These are phyloP conservation scores for Ustulina deusta DNA, from an alignment of 2,329 filamentous ascomycete genomes.

Conservation along the genomic window DNA sequence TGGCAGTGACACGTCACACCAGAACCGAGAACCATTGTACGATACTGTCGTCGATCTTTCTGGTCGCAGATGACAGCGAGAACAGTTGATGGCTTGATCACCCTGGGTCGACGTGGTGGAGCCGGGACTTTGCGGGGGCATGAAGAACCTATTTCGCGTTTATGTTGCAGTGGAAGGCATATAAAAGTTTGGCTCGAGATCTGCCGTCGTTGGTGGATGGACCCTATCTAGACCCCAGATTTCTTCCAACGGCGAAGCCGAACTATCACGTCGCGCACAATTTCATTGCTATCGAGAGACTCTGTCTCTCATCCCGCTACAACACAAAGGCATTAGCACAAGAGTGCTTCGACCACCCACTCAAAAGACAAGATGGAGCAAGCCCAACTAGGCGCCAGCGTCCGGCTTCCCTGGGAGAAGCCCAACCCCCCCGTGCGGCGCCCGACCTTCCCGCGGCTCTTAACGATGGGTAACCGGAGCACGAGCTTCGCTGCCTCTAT, in stretches of 20 bases:
- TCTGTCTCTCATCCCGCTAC: neutral
- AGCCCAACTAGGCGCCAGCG: slow-evolving; percentile 8
- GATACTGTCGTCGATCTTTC: neutral
- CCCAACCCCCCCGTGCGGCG: slow-evolving; percentile 7
- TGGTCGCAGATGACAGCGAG: neutral
- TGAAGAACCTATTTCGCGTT: neutral
- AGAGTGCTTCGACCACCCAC: neutral
- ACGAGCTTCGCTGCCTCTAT: neutral
- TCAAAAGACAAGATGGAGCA: slow-evolving; percentile 12
- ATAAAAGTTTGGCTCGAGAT: slow-evolving; percentile 9
- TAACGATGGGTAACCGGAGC: neutral
- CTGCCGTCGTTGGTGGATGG: neutral
- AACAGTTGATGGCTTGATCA: neutral
- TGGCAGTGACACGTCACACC: neutral
- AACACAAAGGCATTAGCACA: too few relatives aligned
- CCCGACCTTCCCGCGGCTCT: slow-evolving; percentile 6
- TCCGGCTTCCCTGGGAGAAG: slow-evolving; percentile 12
- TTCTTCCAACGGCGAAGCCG: neutral
- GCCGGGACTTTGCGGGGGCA: neutral
- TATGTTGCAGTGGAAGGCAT: neutral
- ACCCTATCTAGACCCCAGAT: too few relatives aligned
- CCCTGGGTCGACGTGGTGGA: neutral
- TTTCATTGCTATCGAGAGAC: neutral
- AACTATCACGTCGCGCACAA: neutral
- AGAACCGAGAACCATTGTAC: neutral